These are phyloP conservation scores for Cystoisospora suis DNA, from an alignment of 169 alveolate genomes.

Conservation along the genomic window DNA sequence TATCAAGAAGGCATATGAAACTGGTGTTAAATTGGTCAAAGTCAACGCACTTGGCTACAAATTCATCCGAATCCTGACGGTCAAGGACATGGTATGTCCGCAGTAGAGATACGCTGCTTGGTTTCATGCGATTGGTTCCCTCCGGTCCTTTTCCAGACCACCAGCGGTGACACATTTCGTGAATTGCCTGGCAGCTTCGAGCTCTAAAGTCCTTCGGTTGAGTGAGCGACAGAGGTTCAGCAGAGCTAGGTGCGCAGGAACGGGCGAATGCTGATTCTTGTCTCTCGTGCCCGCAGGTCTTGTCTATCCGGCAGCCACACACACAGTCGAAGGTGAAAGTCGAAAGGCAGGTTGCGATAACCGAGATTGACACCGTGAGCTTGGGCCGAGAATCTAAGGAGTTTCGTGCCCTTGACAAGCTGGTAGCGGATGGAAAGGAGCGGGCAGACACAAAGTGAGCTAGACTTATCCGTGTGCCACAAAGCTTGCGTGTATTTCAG, in stretches of 20 bases:
- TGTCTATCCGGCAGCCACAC: slow-evolving; percentile 52
- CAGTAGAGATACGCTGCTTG: too few species aligned
- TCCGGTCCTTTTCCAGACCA: too few species aligned
- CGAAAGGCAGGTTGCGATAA: slow-evolving; percentile 50
- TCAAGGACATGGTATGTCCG: slow-evolving; percentile 69
- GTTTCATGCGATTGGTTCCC: too few species aligned
- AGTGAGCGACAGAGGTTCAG: too few species aligned
- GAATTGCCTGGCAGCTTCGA: too few species aligned
- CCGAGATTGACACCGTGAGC: background rate
- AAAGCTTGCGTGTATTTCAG: too few species aligned
- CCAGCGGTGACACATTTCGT: too few species aligned
- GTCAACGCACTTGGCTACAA: slow-evolving; percentile 71
- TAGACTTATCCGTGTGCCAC: too few species aligned
- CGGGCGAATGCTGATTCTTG: too few species aligned
- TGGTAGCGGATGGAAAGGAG: slow-evolving; percentile 33
- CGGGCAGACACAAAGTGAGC: slow-evolving; percentile 37
- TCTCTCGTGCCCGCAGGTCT: slow-evolving; percentile 42
- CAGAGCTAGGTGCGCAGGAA: too few species aligned
- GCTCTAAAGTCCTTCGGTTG: too few species aligned
- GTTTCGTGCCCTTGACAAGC: slow-evolving; percentile 48
- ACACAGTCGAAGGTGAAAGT: slow-evolving; percentile 56
- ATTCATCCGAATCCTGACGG: slow-evolving; percentile 68
- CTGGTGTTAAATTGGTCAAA: slow-evolving; percentile 71
- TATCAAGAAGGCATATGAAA: slow-evolving; percentile 68
- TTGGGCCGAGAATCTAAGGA: slow-evolving; percentile 62